A percentile compares a stretch with the other conserved stretches of the same genome.
Conservation (phyloP, 441 rosid species). For the Daphne laureola region DNA sequence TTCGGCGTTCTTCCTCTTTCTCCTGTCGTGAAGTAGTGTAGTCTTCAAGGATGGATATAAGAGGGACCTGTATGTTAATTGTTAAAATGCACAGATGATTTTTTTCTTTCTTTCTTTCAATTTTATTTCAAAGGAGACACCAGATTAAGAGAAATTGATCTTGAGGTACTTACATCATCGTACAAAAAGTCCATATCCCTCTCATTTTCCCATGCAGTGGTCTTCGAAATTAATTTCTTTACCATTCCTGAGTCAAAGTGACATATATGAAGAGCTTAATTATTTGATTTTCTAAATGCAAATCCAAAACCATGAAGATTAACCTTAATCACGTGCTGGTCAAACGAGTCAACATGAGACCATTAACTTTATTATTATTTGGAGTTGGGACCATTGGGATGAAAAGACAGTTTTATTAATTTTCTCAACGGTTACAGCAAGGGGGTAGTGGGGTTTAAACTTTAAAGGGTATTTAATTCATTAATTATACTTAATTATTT, state of each 20-base stretch:
- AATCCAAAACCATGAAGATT: too few relatives aligned
- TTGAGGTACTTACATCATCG: slow-evolving; percentile 67
- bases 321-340: too few relatives aligned
- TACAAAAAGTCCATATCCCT: slow-evolving; percentile 70
- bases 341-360: too few relatives aligned
- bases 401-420: too few relatives aligned
- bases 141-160: background rate
- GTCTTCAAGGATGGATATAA: slow-evolving; percentile 91
- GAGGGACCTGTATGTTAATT: slow-evolving; percentile 41
- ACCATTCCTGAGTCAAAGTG: slow-evolving; percentile 52
- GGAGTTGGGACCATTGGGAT: too few relatives aligned
- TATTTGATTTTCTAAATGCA: too few relatives aligned
- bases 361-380: too few relatives aligned
- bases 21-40: slow-evolving; percentile 66
- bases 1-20: slow-evolving; percentile 88
- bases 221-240: slow-evolving; percentile 78
- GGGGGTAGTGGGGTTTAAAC: too few relatives aligned
- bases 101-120: too few relatives aligned
- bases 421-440: too few relatives aligned
- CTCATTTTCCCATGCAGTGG: slow-evolving; percentile 87
- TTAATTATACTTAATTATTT: too few relatives aligned
- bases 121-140: background rate
- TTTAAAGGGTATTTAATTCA: too few relatives aligned
- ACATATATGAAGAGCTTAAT: background rate
- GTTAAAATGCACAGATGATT: slow-evolving; percentile 7